These are phyloP conservation scores for Penicillium cinerascens DNA, from an alignment of 495 filamentous ascomycete species.

Conservation along the genomic window DNA sequence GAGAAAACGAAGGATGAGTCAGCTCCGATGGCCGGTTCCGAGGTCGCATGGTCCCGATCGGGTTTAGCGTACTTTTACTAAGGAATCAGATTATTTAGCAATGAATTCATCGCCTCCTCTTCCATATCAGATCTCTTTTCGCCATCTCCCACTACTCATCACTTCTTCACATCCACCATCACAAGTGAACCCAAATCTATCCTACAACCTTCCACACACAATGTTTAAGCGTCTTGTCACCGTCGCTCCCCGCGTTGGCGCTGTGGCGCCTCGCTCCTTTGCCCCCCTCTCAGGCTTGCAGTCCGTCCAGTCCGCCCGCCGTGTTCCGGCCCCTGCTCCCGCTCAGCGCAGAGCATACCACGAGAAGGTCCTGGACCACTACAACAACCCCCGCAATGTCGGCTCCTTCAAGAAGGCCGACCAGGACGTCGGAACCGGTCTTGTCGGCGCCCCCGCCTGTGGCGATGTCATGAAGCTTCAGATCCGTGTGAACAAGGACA, in stretches of 20 bases:
- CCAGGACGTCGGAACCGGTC: conserved; percentile 87
- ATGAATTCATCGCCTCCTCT: conserved; percentile 31
- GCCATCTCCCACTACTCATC: conserved; percentile 4
- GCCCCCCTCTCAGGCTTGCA: conserved; percentile 33
- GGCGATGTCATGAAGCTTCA: conserved; percentile 99
- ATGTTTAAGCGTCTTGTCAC: conserved; percentile 55
- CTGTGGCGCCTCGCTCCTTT: conserved; percentile 44
- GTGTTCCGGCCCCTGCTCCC: conserved; percentile 25
- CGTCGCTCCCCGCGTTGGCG: conserved; percentile 47
- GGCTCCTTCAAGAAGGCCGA: conserved; percentile 87
- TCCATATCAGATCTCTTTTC: conserved; percentile 28
- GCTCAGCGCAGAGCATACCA: conserved; percentile 52
- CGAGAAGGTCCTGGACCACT: conserved; percentile 88
- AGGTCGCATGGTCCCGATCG: conserved; percentile 10
- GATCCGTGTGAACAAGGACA: conserved; percentile 89
- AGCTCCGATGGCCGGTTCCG: conserved; percentile 30
- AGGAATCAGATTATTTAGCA: conserved; percentile 34
- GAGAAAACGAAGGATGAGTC: conserved; percentile 5
- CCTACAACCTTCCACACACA: conserved; percentile 9
- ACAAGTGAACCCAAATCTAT: not conserved
- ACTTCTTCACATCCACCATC: not conserved
- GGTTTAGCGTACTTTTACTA: conserved; percentile 22
- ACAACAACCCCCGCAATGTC: conserved; percentile 89
- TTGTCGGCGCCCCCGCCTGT: conserved; percentile 85
- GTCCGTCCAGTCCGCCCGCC: conserved; percentile 32